Base-by-base conservation (phyloP, 768 basidiomycete genomes). In the Pleurotus ostreatus region DNA sequence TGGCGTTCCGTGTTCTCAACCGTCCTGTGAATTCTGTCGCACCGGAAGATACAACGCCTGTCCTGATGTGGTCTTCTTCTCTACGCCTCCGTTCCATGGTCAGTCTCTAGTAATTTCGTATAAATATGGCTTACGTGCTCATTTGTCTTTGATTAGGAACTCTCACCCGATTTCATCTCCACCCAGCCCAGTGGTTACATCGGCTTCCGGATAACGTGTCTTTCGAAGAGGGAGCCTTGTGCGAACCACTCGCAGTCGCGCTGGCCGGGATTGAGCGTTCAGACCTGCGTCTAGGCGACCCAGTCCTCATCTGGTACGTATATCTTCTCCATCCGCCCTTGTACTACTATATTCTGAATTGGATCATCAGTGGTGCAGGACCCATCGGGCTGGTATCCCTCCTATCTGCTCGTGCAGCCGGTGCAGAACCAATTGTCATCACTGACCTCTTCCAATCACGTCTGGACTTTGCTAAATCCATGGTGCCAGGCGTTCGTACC, bases 11-110 rank as follows among this genome's bases (percentile, higher is more conserved):
- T 87, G 84, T 63, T 84, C 81, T 26, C 78, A 80, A 58, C 77
- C 83, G 18, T 68, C 79, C 34, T 87, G 85, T 61, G 78, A 82
- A 55, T 76, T 78, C 18, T 87, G 85, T 64, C 78, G 83, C 45
- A 78, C 75, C n/a, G 84, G 37, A 16, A 72, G 79, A 55, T 86
- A 86, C 65, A 87, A 87, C 54, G 84, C 78, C 37, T 87, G 85
- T 47, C 76, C 76, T 7, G 70, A 75, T 57, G 76, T 78, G 5
- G 84, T 86, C 34, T 87, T 87, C 70, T 85, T 87, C 66, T 87
- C 85, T 9, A 86, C 85, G 1, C 85, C 85, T 18, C 85, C 85
- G 4, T 85, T 74, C 69, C 84, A 86, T 58, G 84, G 84, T 82
- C 57, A 30, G 68, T 53, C 37, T 5, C 47, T 12, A 37, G n/a